Percentiles rank a stretch among this genome's conserved stretches.
Evolutionary conservation across 75 land plant species (phyloP).

Genomic region (Larix kaempferi): DNA sequence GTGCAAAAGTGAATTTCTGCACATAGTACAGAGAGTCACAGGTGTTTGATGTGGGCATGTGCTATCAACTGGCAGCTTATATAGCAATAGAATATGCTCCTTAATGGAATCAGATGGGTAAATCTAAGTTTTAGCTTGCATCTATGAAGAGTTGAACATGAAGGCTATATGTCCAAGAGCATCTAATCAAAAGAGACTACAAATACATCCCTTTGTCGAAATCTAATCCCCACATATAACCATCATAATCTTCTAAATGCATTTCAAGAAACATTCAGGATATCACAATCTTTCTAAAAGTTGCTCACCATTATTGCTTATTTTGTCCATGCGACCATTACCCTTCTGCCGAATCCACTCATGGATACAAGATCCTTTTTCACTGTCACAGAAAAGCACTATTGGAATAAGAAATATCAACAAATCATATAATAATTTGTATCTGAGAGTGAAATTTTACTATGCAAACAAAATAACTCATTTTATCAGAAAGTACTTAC

Average conservation of each 20-base stretch:
- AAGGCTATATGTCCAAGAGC: neutral
- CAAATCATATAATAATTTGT: neutral
- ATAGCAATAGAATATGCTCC: neutral
- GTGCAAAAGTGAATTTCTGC: neutral
- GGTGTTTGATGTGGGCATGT: neutral
- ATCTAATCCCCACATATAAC: neutral
- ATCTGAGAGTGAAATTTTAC: neutral
- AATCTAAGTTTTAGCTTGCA: neutral
- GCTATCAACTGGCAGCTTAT: neutral
- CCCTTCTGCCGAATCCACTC: slow-evolving; percentile 67
- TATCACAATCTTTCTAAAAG: neutral
- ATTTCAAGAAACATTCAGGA: neutral
- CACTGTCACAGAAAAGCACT: slow-evolving; percentile 33
- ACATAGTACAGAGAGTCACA: neutral
- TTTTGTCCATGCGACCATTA: slow-evolving; percentile 42
- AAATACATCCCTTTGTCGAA: neutral
- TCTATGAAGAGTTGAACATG: neutral
- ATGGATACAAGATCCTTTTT: slow-evolving; percentile 57
- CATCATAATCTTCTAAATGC: neutral
- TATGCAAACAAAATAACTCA: neutral
- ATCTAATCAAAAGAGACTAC: neutral
- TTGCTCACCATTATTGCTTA: slow-evolving; percentile 44
- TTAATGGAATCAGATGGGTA: neutral
- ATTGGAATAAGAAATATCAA: neutral
- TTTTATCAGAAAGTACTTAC: slow-evolving; percentile 25